phyloP scores from a whole-genome alignment of 495 filamentous ascomycete species.

The Xylaria castorea region DNA sequence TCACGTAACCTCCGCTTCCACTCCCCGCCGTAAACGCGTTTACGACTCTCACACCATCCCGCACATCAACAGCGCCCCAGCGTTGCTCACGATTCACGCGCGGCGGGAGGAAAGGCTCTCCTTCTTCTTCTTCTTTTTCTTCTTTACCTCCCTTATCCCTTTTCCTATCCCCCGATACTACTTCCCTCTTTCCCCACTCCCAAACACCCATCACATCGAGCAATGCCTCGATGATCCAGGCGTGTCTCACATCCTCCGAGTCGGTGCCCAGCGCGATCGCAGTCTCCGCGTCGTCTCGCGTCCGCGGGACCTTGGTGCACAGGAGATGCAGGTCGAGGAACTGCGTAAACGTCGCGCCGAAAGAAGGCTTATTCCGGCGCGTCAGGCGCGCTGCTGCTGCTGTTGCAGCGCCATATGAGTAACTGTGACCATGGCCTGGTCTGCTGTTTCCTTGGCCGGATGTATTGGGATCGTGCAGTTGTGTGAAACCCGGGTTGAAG shows the following conservation, averaged over 20 bases:
- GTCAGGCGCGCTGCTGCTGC: neutral
- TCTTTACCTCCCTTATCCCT: slow-evolving; percentile 20
- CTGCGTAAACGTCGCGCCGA: slow-evolving; percentile 51
- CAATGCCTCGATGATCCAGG: slow-evolving; percentile 54
- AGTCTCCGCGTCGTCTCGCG: slow-evolving; percentile 32
- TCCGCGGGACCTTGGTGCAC: slow-evolving; percentile 46
- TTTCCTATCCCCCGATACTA: neutral
- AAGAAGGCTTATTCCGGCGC: slow-evolving; percentile 47
- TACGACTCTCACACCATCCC: slow-evolving; percentile 39
- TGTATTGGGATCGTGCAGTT: neutral
- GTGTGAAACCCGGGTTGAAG: slow-evolving; percentile 38
- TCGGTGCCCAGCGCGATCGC: slow-evolving; percentile 4
- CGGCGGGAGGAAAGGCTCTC: slow-evolving; percentile 17
- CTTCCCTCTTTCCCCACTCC: slow-evolving; percentile 23
- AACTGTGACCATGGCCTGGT: neutral
- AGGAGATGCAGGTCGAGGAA: slow-evolving; percentile 54
- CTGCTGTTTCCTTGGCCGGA: neutral
- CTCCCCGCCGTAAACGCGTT: slow-evolving; percentile 34
- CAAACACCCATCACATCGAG: slow-evolving; percentile 50
- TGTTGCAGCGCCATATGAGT: neutral
- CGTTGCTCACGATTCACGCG: slow-evolving; percentile 46
- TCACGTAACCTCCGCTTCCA: slow-evolving; percentile 5
- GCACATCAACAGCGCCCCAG: slow-evolving; percentile 50
- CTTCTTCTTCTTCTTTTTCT: too few relatives aligned
- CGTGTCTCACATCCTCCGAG: slow-evolving; percentile 21